Conservation (phyloP, 1,284 basidiomycete species). For the Exobasidium rhododendri region DNA sequence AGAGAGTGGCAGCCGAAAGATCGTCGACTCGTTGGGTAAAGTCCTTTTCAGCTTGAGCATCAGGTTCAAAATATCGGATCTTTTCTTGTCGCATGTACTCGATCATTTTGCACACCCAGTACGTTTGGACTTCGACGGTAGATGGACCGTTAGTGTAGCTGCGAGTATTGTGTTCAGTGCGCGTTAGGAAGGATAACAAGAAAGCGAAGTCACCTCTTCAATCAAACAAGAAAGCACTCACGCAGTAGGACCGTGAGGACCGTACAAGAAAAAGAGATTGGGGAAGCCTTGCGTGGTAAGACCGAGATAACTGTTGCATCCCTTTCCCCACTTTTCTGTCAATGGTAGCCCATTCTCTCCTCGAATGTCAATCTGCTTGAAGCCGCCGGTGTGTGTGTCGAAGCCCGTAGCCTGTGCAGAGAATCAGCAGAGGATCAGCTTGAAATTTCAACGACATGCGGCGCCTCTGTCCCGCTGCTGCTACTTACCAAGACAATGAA, state of each 20-base stretch:
- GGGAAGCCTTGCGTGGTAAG: conserved; percentile 35
- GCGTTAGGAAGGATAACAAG: conserved; percentile 24
- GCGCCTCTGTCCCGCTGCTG: too few relatives aligned
- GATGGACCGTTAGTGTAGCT: conserved; percentile 31
- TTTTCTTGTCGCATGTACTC: conserved; percentile 32
- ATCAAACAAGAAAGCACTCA: too few relatives aligned
- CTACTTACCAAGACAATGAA: conserved; percentile 27
- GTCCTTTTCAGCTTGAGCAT: conserved; percentile 26
- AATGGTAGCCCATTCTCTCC: conserved; percentile 29
- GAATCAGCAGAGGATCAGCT: too few relatives aligned
- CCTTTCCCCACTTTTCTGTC: conserved; percentile 36
- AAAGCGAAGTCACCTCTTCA: background rate
- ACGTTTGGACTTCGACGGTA: conserved; percentile 32
- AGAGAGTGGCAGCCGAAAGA: conserved; percentile 31
- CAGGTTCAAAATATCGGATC: conserved; percentile 27
- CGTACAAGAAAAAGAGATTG: conserved; percentile 41
- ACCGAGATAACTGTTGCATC: conserved; percentile 35
- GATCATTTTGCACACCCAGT: conserved; percentile 32
- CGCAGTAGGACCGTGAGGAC: conserved; percentile 28
- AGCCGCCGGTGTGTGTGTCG: conserved; percentile 48
- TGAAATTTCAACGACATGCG: too few relatives aligned
- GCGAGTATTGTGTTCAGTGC: too few relatives aligned
- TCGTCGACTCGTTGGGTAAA: conserved; percentile 36
- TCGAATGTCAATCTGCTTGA: conserved; percentile 37
- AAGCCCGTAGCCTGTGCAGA: conserved; percentile 47